Base-by-base conservation (phyloP, 179 eudicot genomes). In the Corrigiola litoralis region DNA sequence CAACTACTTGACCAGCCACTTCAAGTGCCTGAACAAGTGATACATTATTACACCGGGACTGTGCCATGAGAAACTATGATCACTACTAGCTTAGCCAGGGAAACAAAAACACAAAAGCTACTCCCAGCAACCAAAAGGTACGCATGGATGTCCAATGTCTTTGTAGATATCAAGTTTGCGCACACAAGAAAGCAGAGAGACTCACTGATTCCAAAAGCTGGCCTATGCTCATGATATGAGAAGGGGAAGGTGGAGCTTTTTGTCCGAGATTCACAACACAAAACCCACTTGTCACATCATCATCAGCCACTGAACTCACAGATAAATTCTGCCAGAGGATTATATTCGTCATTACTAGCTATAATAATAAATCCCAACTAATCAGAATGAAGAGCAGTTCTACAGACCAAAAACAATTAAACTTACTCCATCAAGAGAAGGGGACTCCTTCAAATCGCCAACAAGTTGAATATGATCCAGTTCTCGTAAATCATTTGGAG, bases 1-100 rank as follows among this genome's bases (percentile, higher is more conserved):
- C 99, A 63, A 89, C 96, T 47, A 95, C 97, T 75, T 95, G 99
- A 72, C 96, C 95, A 42, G 99, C 97, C 47, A 85, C 97, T 75
- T 91, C 95, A 4, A 88, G 96, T 33, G 97, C 99, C 99, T 94
- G 79, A 42, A 21, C 23, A 45, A 36, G 27, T 28, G 29, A 45
- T 42, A 44, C 10, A 20, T 1, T 14, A 13, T 13, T 40, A 25
- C 8, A 36, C 21, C 4, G 4, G 9, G 44, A n/a, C n/a, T n/a
- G n/a, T n/a, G n/a, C n/a, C n/a, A 38, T 38, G 13, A 5, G 13
- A 38, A 4, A 38, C 13, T 4, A 11, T 38, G 13, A 38, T 11
- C 13, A n/a, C n/a, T n/a, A n/a, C n/a, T n/a, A n/a, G n/a, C n/a
- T n/a, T n/a, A n/a, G n/a, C n/a, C n/a, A n/a, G n/a, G n/a, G n/a